Base-by-base conservation (phyloP, 2,329 filamentous ascomycete genomes). In the Hymenoscyphus occultus region DNA sequence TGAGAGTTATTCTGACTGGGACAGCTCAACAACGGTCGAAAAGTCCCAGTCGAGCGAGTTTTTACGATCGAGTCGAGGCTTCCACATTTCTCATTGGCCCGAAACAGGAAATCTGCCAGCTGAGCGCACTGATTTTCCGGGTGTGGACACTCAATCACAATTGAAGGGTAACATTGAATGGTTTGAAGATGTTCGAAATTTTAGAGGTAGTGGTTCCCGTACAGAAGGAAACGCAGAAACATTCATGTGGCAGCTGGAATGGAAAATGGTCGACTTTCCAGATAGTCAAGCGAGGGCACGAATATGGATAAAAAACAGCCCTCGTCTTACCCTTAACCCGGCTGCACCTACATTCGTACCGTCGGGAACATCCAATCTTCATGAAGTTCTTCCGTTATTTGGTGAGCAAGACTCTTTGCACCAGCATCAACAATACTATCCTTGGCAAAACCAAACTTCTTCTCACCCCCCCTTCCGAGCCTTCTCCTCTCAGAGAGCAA, bases 361-460 rank as follows among this genome's bases (percentile, higher is more conserved):
- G 13, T 35, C 9, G 35, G 13, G 48, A 28, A 54, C 22, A 1
- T 22, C 48, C n/a, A 14, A 28, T 7, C 35, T 4, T 35, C 22
- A 54, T 6, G 28, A 54, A 7, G 19, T 13, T 22, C 13, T 54
- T 54, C 48, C 48, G 22, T n/a, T 28, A 12, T 3, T 54, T 9
- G 48, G 22, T 54, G 35, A 35, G 35, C 35, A 35, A 35, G 35
- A 1, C 35, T 35, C 35, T 35, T 10, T 35, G 2, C 35, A 10
- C 9, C 48, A 54, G 10, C 48, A 54, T 28, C 48, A 22, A 54
- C 48, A 54, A 54, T 54, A 54, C 48, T 54, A 54, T 54, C 48
- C 48, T 22, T 54, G 48, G 48, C 48, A 28, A 9, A 19, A 54
- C 22, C 48, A 54, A 54, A 54, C n/a, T 54, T n/a, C 19, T 28